phyloP scores from a whole-genome alignment of 2,329 filamentous ascomycete species.

The Fusarium redolens region DNA sequence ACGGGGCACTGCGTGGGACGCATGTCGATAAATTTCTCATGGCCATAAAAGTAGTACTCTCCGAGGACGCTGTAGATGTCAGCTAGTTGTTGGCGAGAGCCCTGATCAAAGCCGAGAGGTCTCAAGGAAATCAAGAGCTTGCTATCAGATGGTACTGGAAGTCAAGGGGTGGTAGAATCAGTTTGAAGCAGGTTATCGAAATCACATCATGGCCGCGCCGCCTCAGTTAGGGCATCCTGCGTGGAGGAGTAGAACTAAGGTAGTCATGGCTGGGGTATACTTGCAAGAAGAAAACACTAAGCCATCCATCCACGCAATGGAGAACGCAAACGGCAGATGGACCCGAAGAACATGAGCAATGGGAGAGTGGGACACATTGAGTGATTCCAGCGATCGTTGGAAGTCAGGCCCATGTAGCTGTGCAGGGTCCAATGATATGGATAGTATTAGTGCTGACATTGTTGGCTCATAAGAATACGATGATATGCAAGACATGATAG shows the following conservation, averaged over 20 bases:
- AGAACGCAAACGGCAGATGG: slow-evolving; percentile 14
- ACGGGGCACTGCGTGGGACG: slow-evolving; percentile 13
- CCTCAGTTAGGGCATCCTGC: background rate
- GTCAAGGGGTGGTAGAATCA: background rate
- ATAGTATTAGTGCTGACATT: background rate
- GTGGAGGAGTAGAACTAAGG: background rate
- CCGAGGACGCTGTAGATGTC: background rate
- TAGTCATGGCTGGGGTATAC: slow-evolving; percentile 1
- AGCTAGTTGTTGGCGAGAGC: background rate
- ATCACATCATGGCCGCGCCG: background rate
- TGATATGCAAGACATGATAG: background rate
- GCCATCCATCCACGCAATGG: background rate
- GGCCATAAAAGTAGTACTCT: background rate
- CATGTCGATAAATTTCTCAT: slow-evolving; percentile 30
- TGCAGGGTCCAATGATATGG: background rate
- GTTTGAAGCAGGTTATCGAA: background rate
- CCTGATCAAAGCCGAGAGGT: background rate
- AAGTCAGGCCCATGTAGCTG: background rate
- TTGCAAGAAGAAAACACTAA: background rate
- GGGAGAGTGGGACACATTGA: slow-evolving; percentile 28
- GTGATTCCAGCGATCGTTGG: background rate
- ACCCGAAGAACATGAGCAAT: slow-evolving; percentile 1
- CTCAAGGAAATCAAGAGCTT: background rate
- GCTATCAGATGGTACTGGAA: background rate
- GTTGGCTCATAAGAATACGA: background rate